Evolutionary conservation across 176 grass and related monocot genomes (phyloP), one percentile per base, ranked within the genome.

Genomic region (Otatea glauca): DNA sequence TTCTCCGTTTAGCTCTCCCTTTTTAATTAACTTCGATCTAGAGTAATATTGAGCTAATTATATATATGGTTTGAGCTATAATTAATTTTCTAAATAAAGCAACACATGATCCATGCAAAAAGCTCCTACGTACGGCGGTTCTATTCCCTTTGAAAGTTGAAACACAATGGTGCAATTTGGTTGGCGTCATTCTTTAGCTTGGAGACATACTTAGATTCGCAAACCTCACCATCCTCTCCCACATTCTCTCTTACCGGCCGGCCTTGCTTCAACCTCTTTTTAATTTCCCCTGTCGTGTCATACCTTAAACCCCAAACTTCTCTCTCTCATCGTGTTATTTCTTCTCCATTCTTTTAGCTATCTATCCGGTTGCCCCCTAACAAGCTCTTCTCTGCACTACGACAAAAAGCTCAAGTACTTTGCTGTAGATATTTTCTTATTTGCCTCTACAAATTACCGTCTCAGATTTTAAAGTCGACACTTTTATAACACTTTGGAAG

Each of bases 181-280:
- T 37, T 70, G 71, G 4, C 63, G 54, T 51, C 68, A 77, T 83
- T 43, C 55, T 77, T 63, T 27, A 59, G 38, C 13, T 88, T 83
- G 65, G 72, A 81, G 79, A 81, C 86, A 82, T 35, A 63, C 64
- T 76, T 27, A 20, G 78, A 84, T 87, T 84, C 89, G 44, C 84
- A 84, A 64, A 64, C 75, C 79, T 88, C 70, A 74, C 68, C 85
- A 69, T 65, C 77, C 81, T 58, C 42, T 51, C 54, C 87, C 79
- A 61, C 84, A 62, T 70, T 62, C 49, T 34, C 35, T 67, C 81
- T 83, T 44, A 72, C 85, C 45, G 25, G 38, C 75, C 41, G 6
- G 1, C n/a, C 35, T 78, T 35, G 37, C n/a, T 47, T 35, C n/a
- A 23, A 41, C 20, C 70, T 75, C 25, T 84, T 38, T 68, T 25